A percentile compares a stretch with the other conserved stretches of the same genome.
These are phyloP conservation scores for Dalbergia oliveri DNA, from an alignment of 306 rosid genomes.

Conservation along the genomic window DNA sequence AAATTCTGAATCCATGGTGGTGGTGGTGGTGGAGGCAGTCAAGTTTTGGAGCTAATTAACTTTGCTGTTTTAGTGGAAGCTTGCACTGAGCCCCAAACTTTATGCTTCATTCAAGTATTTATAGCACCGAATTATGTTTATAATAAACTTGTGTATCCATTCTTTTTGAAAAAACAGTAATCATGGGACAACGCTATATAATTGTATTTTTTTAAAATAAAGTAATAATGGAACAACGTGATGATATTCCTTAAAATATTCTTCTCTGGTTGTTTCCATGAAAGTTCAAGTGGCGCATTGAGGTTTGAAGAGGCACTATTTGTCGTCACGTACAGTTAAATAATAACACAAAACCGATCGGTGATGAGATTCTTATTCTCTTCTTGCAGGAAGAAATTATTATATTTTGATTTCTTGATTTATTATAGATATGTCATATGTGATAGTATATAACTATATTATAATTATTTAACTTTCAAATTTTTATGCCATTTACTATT, in stretches of 20 bases:
- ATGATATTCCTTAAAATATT: neutral
- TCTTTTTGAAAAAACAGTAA: no score
- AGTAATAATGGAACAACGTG: neutral
- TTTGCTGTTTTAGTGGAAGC: slow-evolving; percentile 3
- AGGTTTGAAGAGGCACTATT: neutral
- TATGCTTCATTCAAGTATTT: neutral
- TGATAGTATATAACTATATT: no score
- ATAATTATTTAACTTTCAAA: no score
- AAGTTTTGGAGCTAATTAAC: neutral
- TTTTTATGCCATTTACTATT: no score
- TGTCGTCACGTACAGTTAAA: neutral
- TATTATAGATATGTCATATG: no score
- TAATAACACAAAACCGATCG: no score
- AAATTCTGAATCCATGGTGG: slow-evolving; percentile 28
- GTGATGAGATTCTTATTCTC: no score
- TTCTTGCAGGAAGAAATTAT: no score
- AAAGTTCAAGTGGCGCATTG: neutral
- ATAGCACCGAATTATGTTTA: neutral
- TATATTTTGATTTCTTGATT: no score
- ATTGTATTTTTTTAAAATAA: no score
- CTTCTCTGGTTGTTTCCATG: neutral
- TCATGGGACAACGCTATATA: neutral
- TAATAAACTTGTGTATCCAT: neutral
- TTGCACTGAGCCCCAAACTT: neutral
- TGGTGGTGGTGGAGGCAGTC: neutral